Conservation (phyloP, 257 asterid genomes). For the Fraxinus excelsior region DNA sequence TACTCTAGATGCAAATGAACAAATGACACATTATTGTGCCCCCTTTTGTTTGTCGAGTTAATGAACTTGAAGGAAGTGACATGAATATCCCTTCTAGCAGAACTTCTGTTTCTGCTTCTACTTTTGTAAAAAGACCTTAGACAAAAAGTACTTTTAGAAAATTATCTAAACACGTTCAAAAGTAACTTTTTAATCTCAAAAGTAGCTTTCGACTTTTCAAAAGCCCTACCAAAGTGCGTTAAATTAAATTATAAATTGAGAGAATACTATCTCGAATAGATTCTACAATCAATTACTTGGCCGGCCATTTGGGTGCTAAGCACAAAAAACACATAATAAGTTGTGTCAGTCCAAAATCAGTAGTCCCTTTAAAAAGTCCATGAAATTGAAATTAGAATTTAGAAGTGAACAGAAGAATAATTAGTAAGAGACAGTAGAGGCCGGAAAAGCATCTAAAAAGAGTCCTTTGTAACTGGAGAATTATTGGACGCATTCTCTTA, state of each 20-base stretch:
- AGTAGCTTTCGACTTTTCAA: too few species aligned
- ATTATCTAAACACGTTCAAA: too few species aligned
- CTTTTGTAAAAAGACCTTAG: too few species aligned
- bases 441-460: not conserved
- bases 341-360: not conserved
- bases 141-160: too few species aligned
- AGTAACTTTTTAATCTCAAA: too few species aligned
- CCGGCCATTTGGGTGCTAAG: not conserved
- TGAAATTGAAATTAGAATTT: not conserved
- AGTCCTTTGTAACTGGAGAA: not conserved
- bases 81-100: too few species aligned
- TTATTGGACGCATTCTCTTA: not conserved
- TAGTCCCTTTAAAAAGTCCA: not conserved
- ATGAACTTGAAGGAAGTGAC: not conserved
- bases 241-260: not conserved
- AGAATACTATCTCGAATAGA: not conserved
- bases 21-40: not conserved
- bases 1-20: too few species aligned
- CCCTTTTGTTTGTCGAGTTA: not conserved
- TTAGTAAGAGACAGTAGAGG: not conserved
- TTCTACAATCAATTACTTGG: not conserved
- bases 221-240: too few species aligned
- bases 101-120: too few species aligned
- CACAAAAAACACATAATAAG: constrained; percentile 1
- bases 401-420: not conserved